Evolutionary conservation across 2,329 filamentous ascomycete genomes (phyloP), one percentile per base, ranked within the genome.

Genomic region (Talaromyces sp.): DNA sequence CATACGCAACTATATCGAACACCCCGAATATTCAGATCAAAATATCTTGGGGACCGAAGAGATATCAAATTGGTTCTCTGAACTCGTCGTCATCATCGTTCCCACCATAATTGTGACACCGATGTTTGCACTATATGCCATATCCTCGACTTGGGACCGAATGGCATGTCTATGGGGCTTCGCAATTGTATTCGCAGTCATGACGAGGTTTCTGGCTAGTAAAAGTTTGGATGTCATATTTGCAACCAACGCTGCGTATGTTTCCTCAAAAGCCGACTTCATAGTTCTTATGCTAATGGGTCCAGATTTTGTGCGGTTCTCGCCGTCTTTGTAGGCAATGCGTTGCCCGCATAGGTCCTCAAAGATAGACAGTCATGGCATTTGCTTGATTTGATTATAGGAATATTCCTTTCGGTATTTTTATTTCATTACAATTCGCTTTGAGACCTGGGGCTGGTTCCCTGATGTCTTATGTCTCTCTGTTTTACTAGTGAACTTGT

Each of bases 221-320:
- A 8, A 11, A 7, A 57, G 16, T 27, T 6, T 10, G 13, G 22
- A 47, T 14, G n/a, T 48, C 41, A 61, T 65, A 24, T 62, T 65
- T 13, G 10, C 63, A 11, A 57, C 50, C 1, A 61, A 43, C 27
- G 63, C 63, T 57, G 63, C 63, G 63, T 65, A 57, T 47, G 63
- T 61, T 13, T 7, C n/a, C 13, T 5, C 27, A 31, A 31, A 31
- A 31, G 27, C 27, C 6, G 27, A 31, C 7, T 31, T 31, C 4
- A 31, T 7, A 6, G 27, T 31, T 31, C 27, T 31, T 31, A 31
- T 31, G 27, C 27, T 31, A 41, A 11, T 50, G 7, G 3, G n/a
- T 31, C 16, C 19, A 65, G 63, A 33, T 65, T 65, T 47, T 64
- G 48, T 22, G 65, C 65, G 0, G 62, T 67, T 27, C 65, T 67